These are phyloP conservation scores for Aspergillus haitiensis DNA, from an alignment of 495 filamentous ascomycete genomes.

Conservation along the genomic window DNA sequence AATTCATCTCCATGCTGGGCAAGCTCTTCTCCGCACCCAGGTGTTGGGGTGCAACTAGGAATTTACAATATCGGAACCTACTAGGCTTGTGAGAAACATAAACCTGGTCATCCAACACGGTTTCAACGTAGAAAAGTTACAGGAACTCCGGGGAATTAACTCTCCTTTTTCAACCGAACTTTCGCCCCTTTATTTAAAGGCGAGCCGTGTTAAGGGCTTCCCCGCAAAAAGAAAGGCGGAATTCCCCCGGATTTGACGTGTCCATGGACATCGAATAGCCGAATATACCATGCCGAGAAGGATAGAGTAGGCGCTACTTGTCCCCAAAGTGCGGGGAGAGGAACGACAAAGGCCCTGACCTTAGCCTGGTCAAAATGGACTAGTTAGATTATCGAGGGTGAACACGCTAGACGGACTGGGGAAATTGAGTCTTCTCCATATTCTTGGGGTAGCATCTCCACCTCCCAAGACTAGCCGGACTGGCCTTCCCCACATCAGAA, in stretches of 20 bases:
- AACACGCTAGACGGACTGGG: not conserved
- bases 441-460: not conserved
- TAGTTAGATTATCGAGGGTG: too few relatives aligned
- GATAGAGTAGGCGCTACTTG: not conserved
- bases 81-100: not conserved
- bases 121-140: too few relatives aligned
- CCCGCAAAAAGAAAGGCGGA: not conserved
- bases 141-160: too few relatives aligned
- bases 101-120: too few relatives aligned
- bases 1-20: slow-evolving; percentile 44
- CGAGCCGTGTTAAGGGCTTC: not conserved
- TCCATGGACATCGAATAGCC: not conserved
- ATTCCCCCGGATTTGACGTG: not conserved
- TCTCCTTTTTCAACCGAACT: too few relatives aligned
- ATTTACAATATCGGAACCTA: not conserved
- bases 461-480: slow-evolving; percentile 23
- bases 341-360: not conserved
- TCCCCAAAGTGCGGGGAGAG: not conserved
- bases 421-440: not conserved
- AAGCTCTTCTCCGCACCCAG: not conserved
- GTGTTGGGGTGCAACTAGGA: not conserved
- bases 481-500: slow-evolving; percentile 8
- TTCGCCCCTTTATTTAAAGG: not conserved
- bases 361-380: too few relatives aligned
- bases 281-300: not conserved